Conservation (phyloP, 208 protist species). For the Naegleria gruberi region DNA sequence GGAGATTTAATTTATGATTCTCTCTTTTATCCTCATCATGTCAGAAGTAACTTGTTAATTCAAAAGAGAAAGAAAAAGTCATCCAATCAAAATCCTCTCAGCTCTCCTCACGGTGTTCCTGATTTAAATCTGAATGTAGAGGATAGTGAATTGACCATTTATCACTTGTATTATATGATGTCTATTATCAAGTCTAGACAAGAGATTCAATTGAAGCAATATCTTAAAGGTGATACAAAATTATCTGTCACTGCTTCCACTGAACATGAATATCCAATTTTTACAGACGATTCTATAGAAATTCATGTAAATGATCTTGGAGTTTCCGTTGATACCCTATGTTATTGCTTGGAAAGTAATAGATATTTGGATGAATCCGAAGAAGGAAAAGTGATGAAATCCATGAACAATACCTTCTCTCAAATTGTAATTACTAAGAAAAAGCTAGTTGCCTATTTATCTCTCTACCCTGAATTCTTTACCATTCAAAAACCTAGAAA, state of each 20-base stretch:
- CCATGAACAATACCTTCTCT: neutral
- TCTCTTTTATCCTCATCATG: neutral
- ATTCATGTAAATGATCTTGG: neutral
- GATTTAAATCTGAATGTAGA: neutral
- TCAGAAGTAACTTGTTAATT: neutral
- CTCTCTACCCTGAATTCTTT: neutral
- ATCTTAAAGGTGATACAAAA: neutral
- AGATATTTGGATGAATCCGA: neutral
- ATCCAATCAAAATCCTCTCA: neutral
- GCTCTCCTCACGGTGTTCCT: neutral
- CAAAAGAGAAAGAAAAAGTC: neutral
- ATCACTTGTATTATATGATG: neutral
- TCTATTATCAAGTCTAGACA: neutral
- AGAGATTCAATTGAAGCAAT: neutral
- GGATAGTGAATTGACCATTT: neutral
- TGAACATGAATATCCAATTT: neutral
- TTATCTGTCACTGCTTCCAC: neutral
- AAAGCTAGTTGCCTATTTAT: neutral
- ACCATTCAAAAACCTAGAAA: neutral
- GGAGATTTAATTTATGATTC: neutral
- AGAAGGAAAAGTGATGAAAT: neutral
- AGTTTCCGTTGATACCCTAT: neutral
- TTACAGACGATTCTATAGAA: neutral
- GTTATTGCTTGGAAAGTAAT: conserved; percentile 1
- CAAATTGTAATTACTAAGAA: neutral